Evolutionary conservation across 2,329 filamentous ascomycete genomes (phyloP).

Genomic region (Monosporascus sp.): DNA sequence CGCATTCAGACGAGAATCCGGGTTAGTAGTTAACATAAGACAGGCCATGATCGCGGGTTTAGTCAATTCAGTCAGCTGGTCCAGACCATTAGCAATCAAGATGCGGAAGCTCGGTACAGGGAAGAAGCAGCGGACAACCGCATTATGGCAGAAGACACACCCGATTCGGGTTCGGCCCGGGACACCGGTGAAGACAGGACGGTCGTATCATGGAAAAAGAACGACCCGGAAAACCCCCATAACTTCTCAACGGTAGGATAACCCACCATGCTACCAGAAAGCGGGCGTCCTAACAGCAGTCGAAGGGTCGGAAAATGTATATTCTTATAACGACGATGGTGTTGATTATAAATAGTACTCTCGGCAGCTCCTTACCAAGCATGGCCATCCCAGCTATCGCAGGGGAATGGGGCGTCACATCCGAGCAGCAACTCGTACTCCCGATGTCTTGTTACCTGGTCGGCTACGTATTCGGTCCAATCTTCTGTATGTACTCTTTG

Average conservation of each 20-base stretch:
- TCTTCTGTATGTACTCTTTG: slow-evolving; percentile 17
- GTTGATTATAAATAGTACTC: slow-evolving; percentile 62
- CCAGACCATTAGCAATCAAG: slow-evolving; percentile 32
- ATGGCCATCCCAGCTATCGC: slow-evolving; percentile 57
- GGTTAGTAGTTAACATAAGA: background rate
- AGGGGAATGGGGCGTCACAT: slow-evolving; percentile 50
- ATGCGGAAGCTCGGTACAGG: slow-evolving; percentile 35
- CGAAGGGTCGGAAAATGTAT: slow-evolving; percentile 47
- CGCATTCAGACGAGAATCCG: background rate
- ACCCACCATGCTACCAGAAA: background rate
- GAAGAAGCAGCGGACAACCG: slow-evolving; percentile 36
- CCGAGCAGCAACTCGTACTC: slow-evolving; percentile 40
- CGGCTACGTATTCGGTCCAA: slow-evolving; percentile 54
- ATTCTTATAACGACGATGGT: slow-evolving; percentile 52
- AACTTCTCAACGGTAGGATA: slow-evolving; percentile 42
- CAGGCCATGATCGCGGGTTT: slow-evolving; percentile 5
- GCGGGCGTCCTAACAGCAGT: slow-evolving; percentile 1
- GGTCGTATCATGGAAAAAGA: slow-evolving; percentile 40
- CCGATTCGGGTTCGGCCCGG: slow-evolving; percentile 8
- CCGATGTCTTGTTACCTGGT: slow-evolving; percentile 61
- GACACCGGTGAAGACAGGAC: slow-evolving; percentile 19
- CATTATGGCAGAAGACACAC: slow-evolving; percentile 9
- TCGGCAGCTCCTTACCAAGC: slow-evolving; percentile 59
- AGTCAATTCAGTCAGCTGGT: slow-evolving; percentile 17
- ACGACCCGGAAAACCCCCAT: slow-evolving; percentile 48